Evolutionary conservation across 1,284 basidiomycete genomes (phyloP), one percentile per base, ranked within the genome.

Genomic region (Trichosporon faecale): DNA sequence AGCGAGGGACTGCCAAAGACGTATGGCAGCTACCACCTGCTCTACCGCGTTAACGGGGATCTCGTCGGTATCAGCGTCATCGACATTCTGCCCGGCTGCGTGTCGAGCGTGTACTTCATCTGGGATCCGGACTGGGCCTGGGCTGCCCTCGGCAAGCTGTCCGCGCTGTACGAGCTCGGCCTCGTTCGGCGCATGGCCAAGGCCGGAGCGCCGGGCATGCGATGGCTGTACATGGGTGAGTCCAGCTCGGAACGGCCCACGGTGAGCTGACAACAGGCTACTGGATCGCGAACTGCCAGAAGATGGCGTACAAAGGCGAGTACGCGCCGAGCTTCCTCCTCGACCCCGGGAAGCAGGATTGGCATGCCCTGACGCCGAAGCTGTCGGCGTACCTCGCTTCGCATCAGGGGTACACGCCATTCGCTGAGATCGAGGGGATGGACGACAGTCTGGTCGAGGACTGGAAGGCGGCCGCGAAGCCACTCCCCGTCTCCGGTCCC

Each of bases 281-380:
- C 82, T 98, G 97, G 82, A 91, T 98, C 66, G 88, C 96, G 75
- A 89, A 90, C 0, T 99, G 95, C 77, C 88, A 86, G 68, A 99
- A 99, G 84, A 99, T 99, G 97, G 87, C 87, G 70, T 99, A 99
- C 85, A 99, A 99, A 82, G 94, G 90, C 27, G 92, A 96, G 67
- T 99, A 95, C 75, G 80, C 85, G 0, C 96, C 97, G 0, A 95
- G 93, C 4, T 93, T 89, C 77, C 86, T 99, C 7, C 88, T 91
- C 14, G 96, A 99, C 82, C 93, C 95, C 9, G 91, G 91, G 78
- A 90, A 90, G 1, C 91, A 91, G 76, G 85, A 85, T 1, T 96
- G 92, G 89, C 87, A 89, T 77, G 89, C 89, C 4, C 83, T 95
- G 11, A 81, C 82, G n/a, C 83, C 87, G 0, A 78, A 88, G 21